Evolutionary conservation across 208 protist species (phyloP), one percentile per base, ranked within the genome.

Genomic region (Trypanosoma cruzi): DNA sequence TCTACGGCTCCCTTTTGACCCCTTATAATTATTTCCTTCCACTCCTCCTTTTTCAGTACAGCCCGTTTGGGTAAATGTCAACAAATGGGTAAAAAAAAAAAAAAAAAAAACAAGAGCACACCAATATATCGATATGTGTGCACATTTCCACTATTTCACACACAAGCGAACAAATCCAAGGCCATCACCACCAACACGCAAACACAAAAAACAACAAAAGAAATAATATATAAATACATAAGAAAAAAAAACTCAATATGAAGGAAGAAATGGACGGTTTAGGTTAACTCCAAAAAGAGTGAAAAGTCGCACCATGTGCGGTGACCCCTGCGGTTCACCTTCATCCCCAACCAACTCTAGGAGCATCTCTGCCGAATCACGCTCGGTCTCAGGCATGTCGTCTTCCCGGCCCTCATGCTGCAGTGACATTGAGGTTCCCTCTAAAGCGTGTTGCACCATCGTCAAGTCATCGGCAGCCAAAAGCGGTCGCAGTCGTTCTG

Each of bases 331-430:
- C 16, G 40, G 32, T 18, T 88, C 40, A 31, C 75, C 64, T 44
- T 81, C 76, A 55, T 94, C 89, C 0, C 78, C 86, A 18, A 94
- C 55, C 36, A 88, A 56, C 59, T 94, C 89, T 16, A 94, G 64
- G 7, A 90, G 42, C 80, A 92, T 80, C 67, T 94, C 89, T 1
- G 55, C 52, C 1, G 58, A 34, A 28, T 79, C 26, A 32, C 86
- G 77, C 3, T 16, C 42, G 50, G 83, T 71, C 1, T 31, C 68
- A 28, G 20, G 37, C 18, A 65, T 65, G 13, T 83, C 76, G 2
- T 70, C 75, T 42, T 29, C 28, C 13, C 36, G 22, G n/a, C 24
- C 2, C 34, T 32, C n/a, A 22, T 20, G 34, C 18, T 42, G 32
- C 65, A 32, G 34, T 18, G 16, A 31, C 13, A 37, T 32, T 3